Percentiles rank a stretch among this genome's conserved stretches.
Evolutionary conservation across 441 rosid species (phyloP).

Genomic region (Rhodomyrtus psidioides): DNA sequence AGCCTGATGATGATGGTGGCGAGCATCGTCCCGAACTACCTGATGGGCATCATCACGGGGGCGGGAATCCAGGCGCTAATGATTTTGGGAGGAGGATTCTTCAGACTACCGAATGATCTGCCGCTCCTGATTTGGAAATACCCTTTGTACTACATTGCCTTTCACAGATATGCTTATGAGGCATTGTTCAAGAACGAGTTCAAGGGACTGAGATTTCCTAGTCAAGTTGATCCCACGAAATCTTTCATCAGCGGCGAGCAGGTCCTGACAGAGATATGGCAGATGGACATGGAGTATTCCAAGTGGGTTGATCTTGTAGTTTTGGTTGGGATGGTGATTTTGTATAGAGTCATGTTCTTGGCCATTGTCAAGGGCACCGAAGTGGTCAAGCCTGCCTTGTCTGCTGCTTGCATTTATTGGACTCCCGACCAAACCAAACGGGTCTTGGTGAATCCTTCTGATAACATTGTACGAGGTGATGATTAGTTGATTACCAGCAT

Average conservation of each 20-base stretch:
- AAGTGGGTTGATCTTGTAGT: neutral
- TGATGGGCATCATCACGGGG: constrained; percentile 6
- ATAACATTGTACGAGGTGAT: neutral
- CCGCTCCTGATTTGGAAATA: constrained; percentile 5
- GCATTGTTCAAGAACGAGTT: constrained; percentile 9
- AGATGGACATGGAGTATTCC: neutral
- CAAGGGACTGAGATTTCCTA: constrained; percentile 2
- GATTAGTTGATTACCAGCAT: neutral
- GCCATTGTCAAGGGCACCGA: neutral
- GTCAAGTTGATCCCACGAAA: neutral
- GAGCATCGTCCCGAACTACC: constrained; percentile 4
- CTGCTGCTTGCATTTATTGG: neutral
- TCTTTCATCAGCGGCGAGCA: neutral
- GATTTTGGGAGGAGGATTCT: constrained; percentile 6
- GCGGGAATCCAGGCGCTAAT: constrained; percentile 5
- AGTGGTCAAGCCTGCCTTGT: neutral
- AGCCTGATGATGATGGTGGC: constrained; percentile 13
- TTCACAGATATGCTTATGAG: constrained; percentile 4
- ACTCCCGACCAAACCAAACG: neutral
- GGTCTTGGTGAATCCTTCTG: neutral
- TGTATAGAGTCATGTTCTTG: neutral
- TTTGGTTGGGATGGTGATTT: neutral
- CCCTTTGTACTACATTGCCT: constrained; percentile 6
- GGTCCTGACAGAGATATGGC: neutral
- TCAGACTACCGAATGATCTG: constrained; percentile 5